Evolutionary conservation across 768 basidiomycete genomes (phyloP).

Genomic region (Russula emetica): DNA sequence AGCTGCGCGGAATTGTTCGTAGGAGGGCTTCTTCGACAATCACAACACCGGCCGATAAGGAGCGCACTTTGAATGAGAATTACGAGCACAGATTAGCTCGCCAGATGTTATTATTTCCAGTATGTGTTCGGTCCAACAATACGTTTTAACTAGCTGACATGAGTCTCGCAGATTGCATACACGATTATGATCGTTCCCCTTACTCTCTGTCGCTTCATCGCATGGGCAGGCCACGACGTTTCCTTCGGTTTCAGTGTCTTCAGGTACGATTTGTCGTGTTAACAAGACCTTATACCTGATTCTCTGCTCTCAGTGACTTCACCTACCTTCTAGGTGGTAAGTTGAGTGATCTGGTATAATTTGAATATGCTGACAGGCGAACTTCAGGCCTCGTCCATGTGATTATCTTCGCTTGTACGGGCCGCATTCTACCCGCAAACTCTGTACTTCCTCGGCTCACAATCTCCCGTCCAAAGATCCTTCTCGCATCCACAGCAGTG

Average conservation of each 20-base stretch:
- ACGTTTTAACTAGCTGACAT: not conserved
- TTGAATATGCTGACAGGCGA: not conserved
- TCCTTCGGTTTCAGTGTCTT: conserved; percentile 44
- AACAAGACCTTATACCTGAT: conserved; percentile 25
- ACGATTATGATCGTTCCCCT: conserved; percentile 48
- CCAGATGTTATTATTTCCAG: conserved; percentile 50
- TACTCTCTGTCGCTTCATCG: conserved; percentile 41
- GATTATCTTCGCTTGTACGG: conserved; percentile 32
- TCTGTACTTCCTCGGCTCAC: conserved; percentile 31
- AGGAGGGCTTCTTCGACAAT: conserved; percentile 33
- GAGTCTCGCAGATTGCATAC: conserved; percentile 42
- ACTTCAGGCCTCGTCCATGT: conserved; percentile 35
- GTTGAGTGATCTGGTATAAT: conserved; percentile 5
- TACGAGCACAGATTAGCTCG: conserved; percentile 38
- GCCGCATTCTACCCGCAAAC: conserved; percentile 34
- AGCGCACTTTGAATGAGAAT: conserved; percentile 32
- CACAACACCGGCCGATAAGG: conserved; percentile 26
- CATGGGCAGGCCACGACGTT: conserved; percentile 43
- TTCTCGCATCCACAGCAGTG: conserved; percentile 12
- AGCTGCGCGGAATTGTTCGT: conserved; percentile 46
- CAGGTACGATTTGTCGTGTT: conserved; percentile 39
- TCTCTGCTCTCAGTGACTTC: conserved; percentile 23
- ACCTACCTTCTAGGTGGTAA: conserved; percentile 31
- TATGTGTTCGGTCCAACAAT: conserved; percentile 15
- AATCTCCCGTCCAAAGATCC: conserved; percentile 16